Percentiles rank a stretch among this genome's conserved stretches.
These are phyloP conservation scores for Trametes cingulata DNA, from an alignment of 768 basidiomycete genomes.

Conservation along the genomic window DNA sequence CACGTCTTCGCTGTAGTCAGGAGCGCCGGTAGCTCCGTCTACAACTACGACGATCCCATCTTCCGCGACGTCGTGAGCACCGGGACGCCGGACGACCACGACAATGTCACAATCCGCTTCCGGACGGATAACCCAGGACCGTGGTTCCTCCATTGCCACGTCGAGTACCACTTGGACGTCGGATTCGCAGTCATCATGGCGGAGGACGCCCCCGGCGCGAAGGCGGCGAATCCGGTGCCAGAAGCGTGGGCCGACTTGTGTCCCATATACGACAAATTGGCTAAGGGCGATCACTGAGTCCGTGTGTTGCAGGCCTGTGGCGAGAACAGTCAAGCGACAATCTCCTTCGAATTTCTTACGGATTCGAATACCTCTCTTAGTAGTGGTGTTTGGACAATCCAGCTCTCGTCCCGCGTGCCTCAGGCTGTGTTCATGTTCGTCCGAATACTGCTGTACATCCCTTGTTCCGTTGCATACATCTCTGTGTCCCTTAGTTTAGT, in stretches of 20 bases:
- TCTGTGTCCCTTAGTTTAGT: too few species aligned
- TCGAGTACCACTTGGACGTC: conserved; percentile 32
- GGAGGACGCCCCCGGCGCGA: conserved; percentile 33
- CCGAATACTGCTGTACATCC: too few species aligned
- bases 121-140: conserved; percentile 63
- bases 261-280: conserved; percentile 21
- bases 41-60: conserved; percentile 40
- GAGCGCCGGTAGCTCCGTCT: conserved; percentile 31
- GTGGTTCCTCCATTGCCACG: conserved; percentile 40
- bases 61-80: conserved; percentile 34
- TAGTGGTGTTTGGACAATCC: too few species aligned
- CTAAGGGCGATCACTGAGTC: too few species aligned
- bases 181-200: conserved; percentile 47
- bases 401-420: too few species aligned
- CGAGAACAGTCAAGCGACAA: too few species aligned
- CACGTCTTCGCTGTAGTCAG: conserved; percentile 42
- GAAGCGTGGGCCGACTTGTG: conserved; percentile 21
- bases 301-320: too few species aligned
- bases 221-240: conserved; percentile 16
- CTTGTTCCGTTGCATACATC: too few species aligned
- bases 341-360: too few species aligned
- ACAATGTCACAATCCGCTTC: conserved; percentile 29
- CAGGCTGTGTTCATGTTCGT: too few species aligned
- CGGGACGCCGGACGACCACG: conserved; percentile 19
- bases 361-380: too few species aligned